Percentiles rank a stretch among this genome's conserved stretches.
Conservation (phyloP, 2,329 filamentous ascomycete species). For the Hyphodiscus sp. region DNA sequence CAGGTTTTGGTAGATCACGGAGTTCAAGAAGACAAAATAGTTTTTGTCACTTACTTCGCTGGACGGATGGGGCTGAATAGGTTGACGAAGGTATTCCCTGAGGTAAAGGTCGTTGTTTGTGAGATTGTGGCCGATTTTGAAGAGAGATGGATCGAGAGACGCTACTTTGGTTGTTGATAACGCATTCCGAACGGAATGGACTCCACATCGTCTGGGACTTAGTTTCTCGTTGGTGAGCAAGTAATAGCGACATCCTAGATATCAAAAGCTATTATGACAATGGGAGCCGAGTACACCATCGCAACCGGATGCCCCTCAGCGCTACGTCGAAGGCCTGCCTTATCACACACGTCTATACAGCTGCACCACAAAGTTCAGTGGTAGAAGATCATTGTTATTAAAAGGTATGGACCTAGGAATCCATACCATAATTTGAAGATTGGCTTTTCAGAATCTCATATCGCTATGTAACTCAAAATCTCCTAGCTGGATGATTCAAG, state of each 20-base stretch:
- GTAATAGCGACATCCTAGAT: not conserved
- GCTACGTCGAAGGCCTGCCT: not conserved
- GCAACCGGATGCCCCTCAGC: not conserved
- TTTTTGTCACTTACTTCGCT: constrained; percentile 88
- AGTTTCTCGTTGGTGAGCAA: too few relatives aligned
- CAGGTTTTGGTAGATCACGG: constrained; percentile 94
- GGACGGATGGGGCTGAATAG: constrained; percentile 79
- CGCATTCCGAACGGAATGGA: not conserved
- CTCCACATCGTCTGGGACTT: not conserved
- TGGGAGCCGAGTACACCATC: not conserved
- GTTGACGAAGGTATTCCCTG: constrained; percentile 81
- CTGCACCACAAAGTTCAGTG: not conserved
- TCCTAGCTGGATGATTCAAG: not conserved
- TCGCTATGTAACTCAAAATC: not conserved
- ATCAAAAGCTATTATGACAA: not conserved
- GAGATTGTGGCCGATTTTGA: constrained; percentile 76
- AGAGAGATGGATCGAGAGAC: constrained; percentile 81
- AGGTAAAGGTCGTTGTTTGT: constrained; percentile 79
- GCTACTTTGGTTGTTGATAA: constrained; percentile 77
- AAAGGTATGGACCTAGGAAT: not conserved
- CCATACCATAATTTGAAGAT: not conserved
- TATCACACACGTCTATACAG: not conserved
- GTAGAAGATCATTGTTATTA: not conserved
- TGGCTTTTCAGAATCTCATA: not conserved
- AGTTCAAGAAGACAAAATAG: constrained; percentile 74